These are phyloP conservation scores for Phytophthora vignae DNA, from an alignment of 352 stramenopile genomes.

Conservation along the genomic window DNA sequence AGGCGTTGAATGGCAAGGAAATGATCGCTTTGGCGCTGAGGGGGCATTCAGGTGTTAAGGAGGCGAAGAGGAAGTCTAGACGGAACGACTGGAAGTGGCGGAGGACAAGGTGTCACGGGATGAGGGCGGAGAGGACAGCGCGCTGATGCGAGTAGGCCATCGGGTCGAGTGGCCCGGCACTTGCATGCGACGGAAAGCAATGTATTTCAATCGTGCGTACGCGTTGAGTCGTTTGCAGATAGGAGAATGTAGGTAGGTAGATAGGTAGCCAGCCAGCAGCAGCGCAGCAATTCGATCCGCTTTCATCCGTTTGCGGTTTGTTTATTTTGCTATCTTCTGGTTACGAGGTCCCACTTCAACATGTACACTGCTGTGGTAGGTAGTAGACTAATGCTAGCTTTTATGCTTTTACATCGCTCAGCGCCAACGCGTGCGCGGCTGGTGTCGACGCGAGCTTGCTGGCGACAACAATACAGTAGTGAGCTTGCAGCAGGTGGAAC, in stretches of 20 bases:
- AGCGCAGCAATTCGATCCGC: slow-evolving; percentile 36
- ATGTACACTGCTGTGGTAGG: slow-evolving; percentile 6
- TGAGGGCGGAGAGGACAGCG: slow-evolving; percentile 19
- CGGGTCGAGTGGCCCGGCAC: slow-evolving; percentile 16
- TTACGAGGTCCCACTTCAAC: slow-evolving; percentile 3
- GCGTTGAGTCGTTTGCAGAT: slow-evolving; percentile 28
- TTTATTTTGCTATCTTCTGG: slow-evolving; percentile 17
- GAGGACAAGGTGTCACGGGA: slow-evolving; percentile 30
- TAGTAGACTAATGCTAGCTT: neutral
- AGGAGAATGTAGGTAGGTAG: slow-evolving; percentile 39
- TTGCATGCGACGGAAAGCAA: slow-evolving; percentile 28
- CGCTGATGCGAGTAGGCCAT: slow-evolving; percentile 24
- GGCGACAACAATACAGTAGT: slow-evolving; percentile 92
- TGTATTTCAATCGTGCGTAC: slow-evolving; percentile 27
- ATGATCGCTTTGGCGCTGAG: slow-evolving; percentile 23
- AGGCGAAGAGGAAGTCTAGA: slow-evolving; percentile 23
- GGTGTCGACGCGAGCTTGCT: slow-evolving; percentile 48
- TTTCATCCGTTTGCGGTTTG: slow-evolving; percentile 34
- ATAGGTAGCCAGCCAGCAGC: slow-evolving; percentile 36
- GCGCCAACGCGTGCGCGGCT: slow-evolving; percentile 41
- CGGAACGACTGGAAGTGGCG: slow-evolving; percentile 31
- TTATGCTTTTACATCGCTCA: slow-evolving; percentile 33
- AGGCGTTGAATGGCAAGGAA: slow-evolving; percentile 33
- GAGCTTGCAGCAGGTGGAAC: slow-evolving; percentile 91
- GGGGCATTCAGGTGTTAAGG: slow-evolving; percentile 15